phyloP scores from a whole-genome alignment of 1,284 basidiomycete genomes.

The Earliella scabrosa region DNA sequence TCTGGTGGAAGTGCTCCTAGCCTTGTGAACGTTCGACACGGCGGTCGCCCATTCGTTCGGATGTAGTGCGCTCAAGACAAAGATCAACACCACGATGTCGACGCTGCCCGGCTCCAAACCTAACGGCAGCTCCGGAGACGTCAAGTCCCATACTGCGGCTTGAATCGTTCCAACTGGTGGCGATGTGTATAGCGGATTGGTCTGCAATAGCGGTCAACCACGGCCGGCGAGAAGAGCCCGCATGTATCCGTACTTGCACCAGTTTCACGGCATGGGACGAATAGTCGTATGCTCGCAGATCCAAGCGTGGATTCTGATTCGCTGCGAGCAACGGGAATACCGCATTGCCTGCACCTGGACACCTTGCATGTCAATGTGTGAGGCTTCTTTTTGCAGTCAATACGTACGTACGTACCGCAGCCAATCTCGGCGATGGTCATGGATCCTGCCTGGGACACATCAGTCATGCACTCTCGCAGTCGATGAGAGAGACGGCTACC shows the following conservation, averaged over 20 bases:
- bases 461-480: background rate
- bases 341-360: constrained; percentile 87
- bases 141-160: constrained; percentile 92
- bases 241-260: constrained; percentile 65
- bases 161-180: constrained; percentile 75
- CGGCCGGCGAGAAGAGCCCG: background rate
- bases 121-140: constrained; percentile 68
- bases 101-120: constrained; percentile 69
- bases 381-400: constrained; percentile 2
- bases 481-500: constrained; percentile 41
- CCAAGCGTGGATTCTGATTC: constrained; percentile 83
- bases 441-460: constrained; percentile 67
- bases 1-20: constrained; percentile 35
- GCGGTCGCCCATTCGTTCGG: constrained; percentile 92
- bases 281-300: constrained; percentile 88
- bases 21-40: constrained; percentile 82
- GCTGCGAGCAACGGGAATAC: constrained; percentile 86
- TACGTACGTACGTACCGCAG: constrained; percentile 70
- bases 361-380: background rate
- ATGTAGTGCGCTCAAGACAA: constrained; percentile 93
- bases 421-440: constrained; percentile 83
- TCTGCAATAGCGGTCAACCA: constrained; percentile 37
- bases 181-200: constrained; percentile 71
- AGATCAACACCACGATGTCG: constrained; percentile 93
- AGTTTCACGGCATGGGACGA: constrained; percentile 88